Base-by-base conservation (phyloP, 2,329 filamentous ascomycete species). In the Ceratocystis ficicola region DNA sequence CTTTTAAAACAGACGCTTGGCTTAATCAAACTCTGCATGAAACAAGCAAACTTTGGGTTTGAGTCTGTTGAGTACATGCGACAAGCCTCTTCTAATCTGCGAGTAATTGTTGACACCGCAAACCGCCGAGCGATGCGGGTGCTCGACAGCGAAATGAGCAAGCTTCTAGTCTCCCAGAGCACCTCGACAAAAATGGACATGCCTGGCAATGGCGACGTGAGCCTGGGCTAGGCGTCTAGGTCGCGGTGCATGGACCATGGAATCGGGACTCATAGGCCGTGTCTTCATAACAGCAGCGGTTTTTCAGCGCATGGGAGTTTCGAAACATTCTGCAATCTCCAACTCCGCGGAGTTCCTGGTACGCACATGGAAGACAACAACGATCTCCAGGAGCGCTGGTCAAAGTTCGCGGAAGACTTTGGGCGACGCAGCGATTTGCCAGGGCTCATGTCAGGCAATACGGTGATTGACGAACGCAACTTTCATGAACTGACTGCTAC, bases 391-490 rank as follows among this genome's bases (percentile, higher is more conserved):
- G 70, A 70, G 60, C 69, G 71, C 6, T 79, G 76, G 77, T 73
- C 74, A 36, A 68, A 69, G 15, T 69, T 79, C 65, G 74, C 75
- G 15, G 68, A 71, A 36, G 77, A 78, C 64, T 70, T 80, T 44
- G 25, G 22, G 17, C 44, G 22, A 3, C 63, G 41, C 5, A 25
- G 69, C 28, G 74, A 71, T 30, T 72, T 70, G 63, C 73, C 74
- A 0, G 69, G 72, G 12, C 69, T 77, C 61, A 72, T 71, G 61
- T 74, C 75, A 12, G 76, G 76, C 1, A 73, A 75, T 67, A 77
- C 76, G 12, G 75, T 74, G 10, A 72, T 77, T 68, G 75, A 77
- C 62, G 74, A 76, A 57, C 72, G 75, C 41, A 76, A 73, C 68
- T 76, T 60, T 63, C 59, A 63, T 22, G 32, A 25, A 10, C 30